A percentile compares a stretch with the other conserved stretches of the same genome.
Evolutionary conservation across 345 rosid genomes (phyloP).

Genomic region (Raphanus sativus): DNA sequence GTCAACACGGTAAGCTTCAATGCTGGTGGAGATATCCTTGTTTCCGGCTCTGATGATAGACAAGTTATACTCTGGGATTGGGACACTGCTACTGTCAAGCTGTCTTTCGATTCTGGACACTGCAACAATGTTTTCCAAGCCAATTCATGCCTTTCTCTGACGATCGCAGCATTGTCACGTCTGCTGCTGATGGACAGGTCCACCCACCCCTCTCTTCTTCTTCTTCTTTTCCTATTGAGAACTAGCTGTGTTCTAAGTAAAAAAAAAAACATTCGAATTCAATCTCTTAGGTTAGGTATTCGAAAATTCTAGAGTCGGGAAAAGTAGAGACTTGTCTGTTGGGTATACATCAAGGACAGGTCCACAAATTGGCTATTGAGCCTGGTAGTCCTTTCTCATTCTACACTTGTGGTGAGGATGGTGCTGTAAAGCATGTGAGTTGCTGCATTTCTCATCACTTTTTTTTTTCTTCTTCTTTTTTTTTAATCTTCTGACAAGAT

Average conservation of each 20-base stretch:
- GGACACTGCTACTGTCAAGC: conserved; percentile 60
- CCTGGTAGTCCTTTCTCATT: conserved; percentile 80
- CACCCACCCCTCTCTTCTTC: not conserved
- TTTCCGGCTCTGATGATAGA: conserved; percentile 86
- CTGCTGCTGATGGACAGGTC: conserved; percentile 93
- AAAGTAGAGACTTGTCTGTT: conserved; percentile 55
- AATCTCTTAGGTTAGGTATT: conserved; percentile 61
- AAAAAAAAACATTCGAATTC: no score
- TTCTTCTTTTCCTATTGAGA: not conserved
- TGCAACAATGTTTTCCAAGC: conserved; percentile 70
- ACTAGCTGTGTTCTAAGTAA: not conserved
- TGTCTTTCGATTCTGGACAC: conserved; percentile 75
- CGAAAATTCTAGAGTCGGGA: conserved; percentile 63
- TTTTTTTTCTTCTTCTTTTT: not conserved
- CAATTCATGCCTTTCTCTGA: conserved; percentile 70
- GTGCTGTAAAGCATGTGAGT: conserved; percentile 82
- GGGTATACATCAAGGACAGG: conserved; percentile 59
- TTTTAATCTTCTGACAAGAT: not conserved
- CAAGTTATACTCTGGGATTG: conserved; percentile 75
- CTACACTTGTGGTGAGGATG: conserved; percentile 90
- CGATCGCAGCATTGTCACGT: conserved; percentile 73
- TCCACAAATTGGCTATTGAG: conserved; percentile 77
- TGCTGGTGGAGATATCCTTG: conserved; percentile 58
- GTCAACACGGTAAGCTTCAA: conserved; percentile 81
- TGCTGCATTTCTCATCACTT: conserved; percentile 2